Percentiles rank a stretch among this genome's conserved stretches.
phyloP scores from a whole-genome alignment of 495 filamentous ascomycete genomes.

The Friedmanniomyces endolithicus region DNA sequence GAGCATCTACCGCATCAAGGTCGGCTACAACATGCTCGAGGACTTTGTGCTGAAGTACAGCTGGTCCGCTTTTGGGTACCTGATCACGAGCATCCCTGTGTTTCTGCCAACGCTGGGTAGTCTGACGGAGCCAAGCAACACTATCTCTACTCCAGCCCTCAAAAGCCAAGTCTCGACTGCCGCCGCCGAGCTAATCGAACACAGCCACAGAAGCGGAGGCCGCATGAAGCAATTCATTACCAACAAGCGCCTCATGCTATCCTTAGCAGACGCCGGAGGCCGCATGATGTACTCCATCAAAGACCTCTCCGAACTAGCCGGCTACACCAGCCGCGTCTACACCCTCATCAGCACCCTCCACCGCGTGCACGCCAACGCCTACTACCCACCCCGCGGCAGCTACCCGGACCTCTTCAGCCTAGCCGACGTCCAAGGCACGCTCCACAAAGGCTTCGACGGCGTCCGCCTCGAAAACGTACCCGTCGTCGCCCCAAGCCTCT shows the following conservation, averaged over 20 bases:
- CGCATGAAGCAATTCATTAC: conserved; percentile 99
- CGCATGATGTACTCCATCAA: conserved; percentile 99
- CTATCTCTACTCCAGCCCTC: background rate
- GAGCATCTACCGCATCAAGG: conserved; percentile 87
- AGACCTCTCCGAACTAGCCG: conserved; percentile 90
- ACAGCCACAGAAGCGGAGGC: conserved; percentile 39
- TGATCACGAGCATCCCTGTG: conserved; percentile 81
- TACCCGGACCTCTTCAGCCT: conserved; percentile 74
- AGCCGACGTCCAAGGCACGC: conserved; percentile 81
- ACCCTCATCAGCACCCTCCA: conserved; percentile 89
- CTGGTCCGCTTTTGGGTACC: conserved; percentile 95
- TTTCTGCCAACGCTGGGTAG: conserved; percentile 95
- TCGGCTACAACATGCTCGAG: conserved; percentile 96
- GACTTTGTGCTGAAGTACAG: conserved; percentile 97
- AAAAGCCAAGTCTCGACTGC: background rate
- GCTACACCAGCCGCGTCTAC: conserved; percentile 91
- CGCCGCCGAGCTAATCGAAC: background rate
- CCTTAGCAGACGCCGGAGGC: conserved; percentile 88
- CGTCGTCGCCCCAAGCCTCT: conserved; percentile 73
- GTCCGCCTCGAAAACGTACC: conserved; percentile 89
- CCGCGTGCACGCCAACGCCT: conserved; percentile 79
- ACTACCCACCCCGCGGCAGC: conserved; percentile 54
- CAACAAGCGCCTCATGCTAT: conserved; percentile 97
- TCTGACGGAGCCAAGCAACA: conserved; percentile 29
- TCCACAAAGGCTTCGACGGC: conserved; percentile 87